Percentiles rank a stretch among this genome's conserved stretches.
Conservation (phyloP, 1,284 basidiomycete genomes). For the Sporisorium sorghi region DNA sequence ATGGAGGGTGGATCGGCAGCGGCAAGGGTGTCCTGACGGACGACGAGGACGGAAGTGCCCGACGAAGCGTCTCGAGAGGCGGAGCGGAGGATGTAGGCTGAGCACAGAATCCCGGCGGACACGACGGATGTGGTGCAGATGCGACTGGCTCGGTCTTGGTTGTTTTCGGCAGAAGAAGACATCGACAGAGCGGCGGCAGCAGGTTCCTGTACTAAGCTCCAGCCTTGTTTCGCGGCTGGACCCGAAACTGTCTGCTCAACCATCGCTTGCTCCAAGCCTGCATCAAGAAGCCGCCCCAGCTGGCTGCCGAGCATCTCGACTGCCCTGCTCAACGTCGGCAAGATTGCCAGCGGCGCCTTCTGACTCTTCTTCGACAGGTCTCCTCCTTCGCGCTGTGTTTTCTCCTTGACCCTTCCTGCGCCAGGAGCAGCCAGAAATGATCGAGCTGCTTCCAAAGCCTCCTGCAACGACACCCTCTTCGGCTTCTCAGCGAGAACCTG, state of each 20-base stretch:
- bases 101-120: conserved; percentile 5
- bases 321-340: conserved; percentile 14
- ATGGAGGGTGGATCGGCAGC: not conserved
- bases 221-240: not conserved
- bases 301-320: conserved; percentile 23
- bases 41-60: conserved; percentile 7
- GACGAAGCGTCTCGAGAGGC: not conserved
- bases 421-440: conserved; percentile 14
- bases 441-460: conserved; percentile 13
- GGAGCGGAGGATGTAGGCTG: conserved; percentile 14
- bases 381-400: not conserved
- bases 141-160: not conserved
- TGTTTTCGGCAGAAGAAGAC: conserved; percentile 9
- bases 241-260: conserved; percentile 1
- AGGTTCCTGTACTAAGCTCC: conserved; percentile 6
- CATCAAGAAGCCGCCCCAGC: conserved; percentile 20
- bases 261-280: not conserved
- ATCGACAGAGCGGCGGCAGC: conserved; percentile 19
- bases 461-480: not conserved
- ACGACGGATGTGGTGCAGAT: conserved; percentile 11
- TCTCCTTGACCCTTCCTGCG: not conserved
- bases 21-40: conserved; percentile 7
- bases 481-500: not conserved
- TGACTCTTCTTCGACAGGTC: not conserved
- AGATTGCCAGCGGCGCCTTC: conserved; percentile 14